Conservation (phyloP, 768 basidiomycete species). For the Suillus ampliporus region DNA sequence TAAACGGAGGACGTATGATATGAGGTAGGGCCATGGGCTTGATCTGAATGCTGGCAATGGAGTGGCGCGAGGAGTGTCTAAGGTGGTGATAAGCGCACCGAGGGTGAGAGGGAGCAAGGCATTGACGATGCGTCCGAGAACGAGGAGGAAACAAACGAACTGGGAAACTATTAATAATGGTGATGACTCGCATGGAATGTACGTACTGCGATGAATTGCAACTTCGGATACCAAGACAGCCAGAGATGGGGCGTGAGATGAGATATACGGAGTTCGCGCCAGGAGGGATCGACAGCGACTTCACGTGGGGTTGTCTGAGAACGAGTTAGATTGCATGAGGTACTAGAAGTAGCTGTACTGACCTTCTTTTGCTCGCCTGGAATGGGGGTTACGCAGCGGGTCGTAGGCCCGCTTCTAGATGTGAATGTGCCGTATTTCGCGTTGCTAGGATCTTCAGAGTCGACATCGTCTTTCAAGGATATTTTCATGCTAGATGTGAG, state of each 20-base stretch:
- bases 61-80: conserved; percentile 21
- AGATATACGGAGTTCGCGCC: conserved; percentile 73
- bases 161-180: conserved; percentile 28
- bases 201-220: conserved; percentile 66
- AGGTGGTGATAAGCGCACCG: conserved; percentile 45
- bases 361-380: conserved; percentile 27
- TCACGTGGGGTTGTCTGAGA: conserved; percentile 47
- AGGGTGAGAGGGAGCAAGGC: conserved; percentile 72
- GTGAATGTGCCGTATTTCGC: conserved; percentile 72
- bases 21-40: conserved; percentile 75
- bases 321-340: neutral
- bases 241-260: conserved; percentile 83
- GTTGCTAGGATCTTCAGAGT: conserved; percentile 40
- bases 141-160: conserved; percentile 72
- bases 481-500: conserved; percentile 62
- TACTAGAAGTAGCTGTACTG: neutral
- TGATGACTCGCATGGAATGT: conserved; percentile 40
- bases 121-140: conserved; percentile 80
- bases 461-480: too few relatives aligned
- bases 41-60: conserved; percentile 28
- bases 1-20: conserved; percentile 73
- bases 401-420: conserved; percentile 45
- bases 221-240: conserved; percentile 67
- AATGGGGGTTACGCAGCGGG: conserved; percentile 52
- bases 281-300: conserved; percentile 66